Evolutionary conservation across 441 rosid species (phyloP).

Genomic region (Populus trichocarpa): DNA sequence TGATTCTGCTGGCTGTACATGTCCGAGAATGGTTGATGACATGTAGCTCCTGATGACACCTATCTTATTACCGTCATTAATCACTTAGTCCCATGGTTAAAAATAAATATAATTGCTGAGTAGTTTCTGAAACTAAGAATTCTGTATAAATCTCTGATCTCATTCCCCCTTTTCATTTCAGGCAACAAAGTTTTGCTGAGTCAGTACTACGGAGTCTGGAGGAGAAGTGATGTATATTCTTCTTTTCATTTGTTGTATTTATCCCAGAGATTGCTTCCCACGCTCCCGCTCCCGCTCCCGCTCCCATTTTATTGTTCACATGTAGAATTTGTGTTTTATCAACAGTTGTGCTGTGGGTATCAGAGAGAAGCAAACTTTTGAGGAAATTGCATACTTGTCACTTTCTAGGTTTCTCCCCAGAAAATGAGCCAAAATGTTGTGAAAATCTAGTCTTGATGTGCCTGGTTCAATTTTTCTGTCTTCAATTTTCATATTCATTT

Average conservation of each 20-base stretch:
- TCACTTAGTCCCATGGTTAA: neutral
- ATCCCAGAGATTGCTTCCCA: slow-evolving; percentile 1
- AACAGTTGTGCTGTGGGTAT: neutral
- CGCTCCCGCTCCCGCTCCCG: neutral
- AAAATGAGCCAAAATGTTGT: neutral
- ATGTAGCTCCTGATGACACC: neutral
- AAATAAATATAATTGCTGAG: neutral
- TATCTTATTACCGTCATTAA: neutral
- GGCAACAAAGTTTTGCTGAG: slow-evolving; percentile 93
- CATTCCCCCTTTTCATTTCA: slow-evolving; percentile 24
- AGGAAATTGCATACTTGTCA: neutral
- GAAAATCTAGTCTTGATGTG: neutral
- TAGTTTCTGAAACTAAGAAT: neutral
- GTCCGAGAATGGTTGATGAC: neutral
- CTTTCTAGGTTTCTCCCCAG: neutral
- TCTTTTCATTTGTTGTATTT: slow-evolving; percentile 4
- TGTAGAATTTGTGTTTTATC: neutral
- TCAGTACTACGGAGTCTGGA: slow-evolving; percentile 66
- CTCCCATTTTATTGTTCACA: neutral
- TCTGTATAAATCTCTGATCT: neutral
- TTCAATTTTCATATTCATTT: neutral
- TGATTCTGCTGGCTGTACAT: neutral
- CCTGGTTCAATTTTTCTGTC: neutral
- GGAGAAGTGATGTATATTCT: slow-evolving; percentile 42
- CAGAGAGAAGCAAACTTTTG: slow-evolving; percentile 1